phyloP scores from a whole-genome alignment of 192 early-diverging fungal genomes.

The Podila minutissima region DNA sequence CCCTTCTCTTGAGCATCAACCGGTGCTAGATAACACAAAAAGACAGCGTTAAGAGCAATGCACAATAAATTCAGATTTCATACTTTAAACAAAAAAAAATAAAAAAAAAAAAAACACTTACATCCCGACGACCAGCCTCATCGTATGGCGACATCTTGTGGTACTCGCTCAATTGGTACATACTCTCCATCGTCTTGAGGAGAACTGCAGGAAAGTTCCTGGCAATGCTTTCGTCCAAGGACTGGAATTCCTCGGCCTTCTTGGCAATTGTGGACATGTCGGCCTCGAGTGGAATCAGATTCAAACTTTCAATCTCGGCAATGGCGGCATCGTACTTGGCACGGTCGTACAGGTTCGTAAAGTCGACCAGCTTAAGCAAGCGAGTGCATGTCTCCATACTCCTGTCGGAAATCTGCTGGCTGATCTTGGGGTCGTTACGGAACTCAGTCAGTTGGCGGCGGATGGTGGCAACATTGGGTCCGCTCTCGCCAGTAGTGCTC shows the following conservation, averaged over 20 bases:
- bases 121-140: conserved; percentile 39
- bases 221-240: conserved; percentile 73
- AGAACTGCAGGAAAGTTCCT: conserved; percentile 83
- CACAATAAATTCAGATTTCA: conserved; percentile 1
- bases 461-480: conserved; percentile 35
- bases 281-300: conserved; percentile 70
- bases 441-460: conserved; percentile 27
- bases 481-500: conserved; percentile 12
- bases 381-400: conserved; percentile 63
- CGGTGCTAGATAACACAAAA: conserved; percentile 46
- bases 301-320: conserved; percentile 61
- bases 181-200: conserved; percentile 74
- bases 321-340: conserved; percentile 71
- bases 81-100: neutral
- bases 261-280: conserved; percentile 68
- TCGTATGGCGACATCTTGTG: conserved; percentile 64
- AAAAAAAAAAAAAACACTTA: conserved; percentile 28
- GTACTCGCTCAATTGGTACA: conserved; percentile 67
- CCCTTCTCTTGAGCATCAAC: conserved; percentile 64
- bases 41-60: conserved; percentile 39
- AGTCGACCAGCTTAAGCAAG: conserved; percentile 69
- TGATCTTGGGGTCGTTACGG: conserved; percentile 24
- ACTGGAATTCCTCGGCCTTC: conserved; percentile 72
- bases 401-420: conserved; percentile 29
- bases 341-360: conserved; percentile 61